Conservation (phyloP, 208 protist genomes). For the Acanthamoeba lenticulata region DNA sequence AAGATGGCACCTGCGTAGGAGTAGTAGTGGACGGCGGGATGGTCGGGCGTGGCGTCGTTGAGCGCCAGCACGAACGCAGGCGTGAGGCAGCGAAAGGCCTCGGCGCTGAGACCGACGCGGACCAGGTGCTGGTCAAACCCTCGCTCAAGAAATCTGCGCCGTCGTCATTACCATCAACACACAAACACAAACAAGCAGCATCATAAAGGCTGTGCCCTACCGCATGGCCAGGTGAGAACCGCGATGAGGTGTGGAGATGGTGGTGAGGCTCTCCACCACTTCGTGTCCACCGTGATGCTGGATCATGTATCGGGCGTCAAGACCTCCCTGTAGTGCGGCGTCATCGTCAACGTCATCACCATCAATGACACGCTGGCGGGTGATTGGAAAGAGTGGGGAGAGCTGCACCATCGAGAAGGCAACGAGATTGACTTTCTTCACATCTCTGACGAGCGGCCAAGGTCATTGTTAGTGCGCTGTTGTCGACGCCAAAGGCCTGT, state of each 20-base stretch:
- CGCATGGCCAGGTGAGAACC: background rate
- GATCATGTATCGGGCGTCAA: background rate
- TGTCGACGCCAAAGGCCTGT: background rate
- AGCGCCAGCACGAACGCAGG: background rate
- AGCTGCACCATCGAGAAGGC: background rate
- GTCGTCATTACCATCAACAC: too few species aligned
- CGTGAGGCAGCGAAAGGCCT: background rate
- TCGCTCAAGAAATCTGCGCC: background rate
- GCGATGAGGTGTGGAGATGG: background rate
- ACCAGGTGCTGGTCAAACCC: background rate
- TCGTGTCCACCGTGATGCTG: background rate
- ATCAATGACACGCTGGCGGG: background rate
- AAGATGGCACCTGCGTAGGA: background rate
- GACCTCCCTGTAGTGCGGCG: background rate
- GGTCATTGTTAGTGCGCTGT: background rate
- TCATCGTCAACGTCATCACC: background rate
- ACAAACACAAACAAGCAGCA: too few species aligned
- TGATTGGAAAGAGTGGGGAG: background rate
- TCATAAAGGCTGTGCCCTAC: background rate
- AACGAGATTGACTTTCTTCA: background rate
- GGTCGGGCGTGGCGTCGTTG: background rate
- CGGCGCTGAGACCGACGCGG: background rate
- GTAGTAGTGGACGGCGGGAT: background rate
- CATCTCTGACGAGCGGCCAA: background rate
- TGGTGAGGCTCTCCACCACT: background rate